Evolutionary conservation across 179 eudicot species (phyloP).

Genomic region (Actinidia chinensis): DNA sequence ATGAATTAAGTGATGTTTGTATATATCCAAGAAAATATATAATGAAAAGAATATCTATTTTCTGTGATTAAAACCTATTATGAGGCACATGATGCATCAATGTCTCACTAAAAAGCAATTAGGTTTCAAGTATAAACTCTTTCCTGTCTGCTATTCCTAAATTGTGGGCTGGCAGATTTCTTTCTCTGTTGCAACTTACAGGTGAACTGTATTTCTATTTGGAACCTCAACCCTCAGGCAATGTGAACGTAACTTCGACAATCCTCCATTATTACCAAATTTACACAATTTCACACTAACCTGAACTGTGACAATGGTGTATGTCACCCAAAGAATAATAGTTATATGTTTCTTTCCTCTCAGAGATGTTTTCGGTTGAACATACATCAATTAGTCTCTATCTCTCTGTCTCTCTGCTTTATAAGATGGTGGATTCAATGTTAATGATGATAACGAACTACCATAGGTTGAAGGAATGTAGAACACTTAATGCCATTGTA

Average conservation of each 20-base stretch:
- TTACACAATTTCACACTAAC: neutral
- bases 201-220: neutral
- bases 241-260: neutral
- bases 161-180: neutral
- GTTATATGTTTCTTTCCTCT: neutral
- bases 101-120: neutral
- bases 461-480: neutral
- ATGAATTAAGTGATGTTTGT: neutral
- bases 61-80: neutral
- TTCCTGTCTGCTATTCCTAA: neutral
- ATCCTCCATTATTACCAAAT: neutral
- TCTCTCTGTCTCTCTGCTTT: too few species aligned
- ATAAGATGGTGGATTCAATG: neutral
- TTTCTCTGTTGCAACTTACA: neutral
- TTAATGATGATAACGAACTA: neutral
- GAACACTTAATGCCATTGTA: neutral
- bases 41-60: neutral
- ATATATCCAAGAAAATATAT: neutral
- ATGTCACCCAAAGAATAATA: neutral
- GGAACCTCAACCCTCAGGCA: neutral
- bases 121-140: neutral
- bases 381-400: neutral
- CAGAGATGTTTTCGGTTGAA: neutral
- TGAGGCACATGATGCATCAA: neutral
- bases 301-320: neutral